Base-by-base conservation (phyloP, 2,329 filamentous ascomycete species). In the Diaporthe sp. region DNA sequence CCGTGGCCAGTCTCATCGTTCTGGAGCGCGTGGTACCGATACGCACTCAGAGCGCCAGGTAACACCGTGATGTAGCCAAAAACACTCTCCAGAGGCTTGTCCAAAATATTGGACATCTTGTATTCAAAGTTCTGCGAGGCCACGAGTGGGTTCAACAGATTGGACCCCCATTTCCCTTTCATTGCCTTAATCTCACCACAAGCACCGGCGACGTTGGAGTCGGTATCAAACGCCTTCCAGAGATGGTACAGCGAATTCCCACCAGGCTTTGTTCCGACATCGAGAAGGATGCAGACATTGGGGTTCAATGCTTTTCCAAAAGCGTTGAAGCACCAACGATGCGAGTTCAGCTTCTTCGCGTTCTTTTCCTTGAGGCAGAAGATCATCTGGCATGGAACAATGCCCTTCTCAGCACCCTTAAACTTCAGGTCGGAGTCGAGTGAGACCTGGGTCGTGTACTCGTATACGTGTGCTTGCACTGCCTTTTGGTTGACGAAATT, bases 121-220 rank as follows among this genome's bases (percentile, higher is more conserved):
- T 99, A 99, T 87, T 99, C 97, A 79, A 99, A 99, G 83, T 99
- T 99, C 81, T 99, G 97, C 61, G 95, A 98, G 0, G 97, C 97
- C 22, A 99, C 96, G 8, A 99, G 88, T 0, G 97, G 97, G 81
- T 99, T 99, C 61, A 99, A 87, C 22, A 99, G 89, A 77, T 96
- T 95, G 7, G 92, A 87, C 82, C 95, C 96, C 34, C 90, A 92
- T 79, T 93, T 95, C 10, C 97, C 97, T 84, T 98, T 98, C 86
- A 98, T 98, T 0, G 97, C 97, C 83, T 96, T 98, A 84, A 99
- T 99, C 84, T 99, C 97, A 79, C 97, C 97, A 78, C 97, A 98
- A 37, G 97, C 97, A 67, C 97, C 97, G 0, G 96, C 97, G 37
- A 99, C 97, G 79, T 96, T 98, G 8, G 97, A 98, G 85, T 99